Base-by-base conservation (phyloP, 2,329 filamentous ascomycete species). In the Penicillium sp. region DNA sequence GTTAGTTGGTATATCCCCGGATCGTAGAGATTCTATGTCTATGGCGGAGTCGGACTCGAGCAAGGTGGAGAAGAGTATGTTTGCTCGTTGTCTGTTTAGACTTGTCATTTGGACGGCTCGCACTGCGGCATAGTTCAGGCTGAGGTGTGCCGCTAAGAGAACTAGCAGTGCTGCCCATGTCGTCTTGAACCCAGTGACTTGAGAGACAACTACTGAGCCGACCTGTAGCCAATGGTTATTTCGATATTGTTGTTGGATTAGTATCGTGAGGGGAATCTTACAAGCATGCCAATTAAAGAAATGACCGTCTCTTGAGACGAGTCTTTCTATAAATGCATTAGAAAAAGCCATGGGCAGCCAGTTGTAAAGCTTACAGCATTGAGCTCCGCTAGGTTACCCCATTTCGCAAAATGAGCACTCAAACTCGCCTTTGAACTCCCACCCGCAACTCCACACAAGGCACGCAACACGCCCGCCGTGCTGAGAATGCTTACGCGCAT, bases 291-390 rank as follows among this genome's bases (percentile, higher is more conserved):
- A 31, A 96, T 57, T 24, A 97, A 79, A 2, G 90, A 93, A 51
- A 99, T 89, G 18, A 96, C 85, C 0, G 93, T 97, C 74, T 97
- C 94, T 74, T 97, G 94, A 60, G 89, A 95, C 12, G 91, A 91
- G 69, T 97, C 93, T 81, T 96, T 86, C 76, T 82, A 63, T 43
- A 29, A 50, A 38, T 21, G 36, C 57, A 16, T 60, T 26, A 61
- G 42, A 47, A 38, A 15, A 31, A 4, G 1, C 7, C 16, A 9
- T 18, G 38, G 3, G 44, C 24, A 21, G 10, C 6, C 8, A 42
- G 6, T 21, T 8, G 16, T n/a, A 49, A 6, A 6, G 77, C 80
- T 67, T 65, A 84, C 82, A 51, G 93, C 92, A 74, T 96, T 97
- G 51, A 99, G 79, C 71, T 97, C 93, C 1, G 90, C 93, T 42